phyloP scores from a whole-genome alignment of 148 eudicot species.

The Amaranthus hypochondriacus region DNA sequence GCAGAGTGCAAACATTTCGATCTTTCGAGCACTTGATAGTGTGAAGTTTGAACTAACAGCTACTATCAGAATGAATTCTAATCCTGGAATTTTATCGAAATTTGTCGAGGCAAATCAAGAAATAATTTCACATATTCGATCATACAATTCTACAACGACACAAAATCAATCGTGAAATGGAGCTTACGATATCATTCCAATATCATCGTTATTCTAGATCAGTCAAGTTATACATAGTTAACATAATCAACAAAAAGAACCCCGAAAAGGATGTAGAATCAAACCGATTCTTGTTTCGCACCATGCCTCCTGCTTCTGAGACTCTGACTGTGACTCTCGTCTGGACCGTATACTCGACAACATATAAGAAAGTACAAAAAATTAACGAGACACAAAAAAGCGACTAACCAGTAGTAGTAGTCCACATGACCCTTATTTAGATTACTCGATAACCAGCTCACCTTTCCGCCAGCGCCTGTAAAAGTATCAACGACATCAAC shows the following conservation, averaged over 20 bases:
- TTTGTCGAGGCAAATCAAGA: too few species aligned
- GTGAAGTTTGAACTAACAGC: too few species aligned
- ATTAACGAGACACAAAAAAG: constrained; percentile 9
- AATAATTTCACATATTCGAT: too few species aligned
- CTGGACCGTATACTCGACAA: constrained; percentile 12
- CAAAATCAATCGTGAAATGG: too few species aligned
- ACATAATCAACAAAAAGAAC: neutral
- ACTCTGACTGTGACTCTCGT: constrained; percentile 3
- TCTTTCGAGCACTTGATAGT: too few species aligned
- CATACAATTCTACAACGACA: too few species aligned
- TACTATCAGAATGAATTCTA: too few species aligned
- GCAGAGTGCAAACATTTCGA: too few species aligned
- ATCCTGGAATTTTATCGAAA: too few species aligned
- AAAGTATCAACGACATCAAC: constrained; percentile 17
- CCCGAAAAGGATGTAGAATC: neutral
- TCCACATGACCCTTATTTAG: constrained; percentile 28
- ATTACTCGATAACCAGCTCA: constrained; percentile 22
- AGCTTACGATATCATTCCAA: neutral
- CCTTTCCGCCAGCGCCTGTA: constrained; percentile 9
- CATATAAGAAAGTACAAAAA: constrained; percentile 13
- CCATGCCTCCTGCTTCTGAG: neutral
- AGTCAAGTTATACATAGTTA: neutral
- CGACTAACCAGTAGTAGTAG: constrained; percentile 26
- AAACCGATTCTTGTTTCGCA: constrained; percentile 7
- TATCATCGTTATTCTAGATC: neutral